phyloP scores from a whole-genome alignment of 2,329 filamentous ascomycete genomes.

The Malbranchea cinnamomea region DNA sequence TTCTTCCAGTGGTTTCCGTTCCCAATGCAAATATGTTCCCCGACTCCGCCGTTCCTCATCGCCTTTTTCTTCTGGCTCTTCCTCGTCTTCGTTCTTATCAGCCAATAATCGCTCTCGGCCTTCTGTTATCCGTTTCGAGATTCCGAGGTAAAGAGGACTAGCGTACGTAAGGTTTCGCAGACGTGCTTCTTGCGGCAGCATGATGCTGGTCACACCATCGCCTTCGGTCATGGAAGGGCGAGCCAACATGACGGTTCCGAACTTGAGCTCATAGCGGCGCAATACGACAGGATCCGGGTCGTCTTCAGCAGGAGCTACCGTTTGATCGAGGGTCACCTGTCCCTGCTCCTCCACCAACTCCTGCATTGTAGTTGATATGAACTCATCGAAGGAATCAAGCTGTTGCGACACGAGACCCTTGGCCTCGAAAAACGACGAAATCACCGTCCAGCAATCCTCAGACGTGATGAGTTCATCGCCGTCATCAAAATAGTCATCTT shows the following conservation, averaged over 20 bases:
- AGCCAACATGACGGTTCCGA: constrained; percentile 77
- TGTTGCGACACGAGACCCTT: constrained; percentile 96
- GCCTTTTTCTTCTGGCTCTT: constrained; percentile 31
- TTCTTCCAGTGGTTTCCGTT: constrained; percentile 28
- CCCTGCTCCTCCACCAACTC: constrained; percentile 88
- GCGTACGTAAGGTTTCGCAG: constrained; percentile 93
- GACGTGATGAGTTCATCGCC: constrained; percentile 67
- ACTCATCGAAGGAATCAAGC: constrained; percentile 96
- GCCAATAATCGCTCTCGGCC: constrained; percentile 64
- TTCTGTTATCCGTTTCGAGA: constrained; percentile 70
- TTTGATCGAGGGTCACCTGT: constrained; percentile 83
- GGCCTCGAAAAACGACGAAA: constrained; percentile 88
- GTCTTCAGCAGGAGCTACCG: constrained; percentile 59
- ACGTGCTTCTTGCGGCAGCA: constrained; percentile 89
- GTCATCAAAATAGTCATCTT: constrained; percentile 52
- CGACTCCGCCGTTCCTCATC: constrained; percentile 33
- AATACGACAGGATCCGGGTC: constrained; percentile 65
- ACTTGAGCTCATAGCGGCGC: constrained; percentile 87
- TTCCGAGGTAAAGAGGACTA: constrained; percentile 76
- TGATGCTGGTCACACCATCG: constrained; percentile 70
- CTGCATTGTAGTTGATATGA: constrained; percentile 85
- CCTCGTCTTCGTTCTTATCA: constrained; percentile 46
- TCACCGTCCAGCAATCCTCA: constrained; percentile 97
- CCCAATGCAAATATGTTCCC: constrained; percentile 32
- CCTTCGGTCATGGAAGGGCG: constrained; percentile 85